Evolutionary conservation across 1,139 yeast species (phyloP).

Genomic region (Suhomyces choctaworum): DNA sequence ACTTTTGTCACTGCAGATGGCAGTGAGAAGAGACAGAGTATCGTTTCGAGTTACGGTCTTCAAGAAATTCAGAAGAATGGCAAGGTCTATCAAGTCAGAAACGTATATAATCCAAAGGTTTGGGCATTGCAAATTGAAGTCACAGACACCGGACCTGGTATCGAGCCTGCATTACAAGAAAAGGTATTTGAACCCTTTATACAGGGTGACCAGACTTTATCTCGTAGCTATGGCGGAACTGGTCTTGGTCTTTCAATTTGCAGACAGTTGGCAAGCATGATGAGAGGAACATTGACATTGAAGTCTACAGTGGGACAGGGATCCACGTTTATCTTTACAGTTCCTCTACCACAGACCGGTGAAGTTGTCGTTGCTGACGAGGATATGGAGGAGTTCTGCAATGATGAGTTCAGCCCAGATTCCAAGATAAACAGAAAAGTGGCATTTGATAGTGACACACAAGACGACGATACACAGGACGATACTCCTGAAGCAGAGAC

Average conservation of each 20-base stretch:
- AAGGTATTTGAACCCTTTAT: constrained; percentile 94
- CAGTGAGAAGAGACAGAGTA: constrained; percentile 3
- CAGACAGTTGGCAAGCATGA: constrained; percentile 83
- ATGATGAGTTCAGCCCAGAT: constrained; percentile 46
- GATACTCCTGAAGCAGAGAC: too few relatives aligned
- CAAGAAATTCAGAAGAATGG: constrained; percentile 29
- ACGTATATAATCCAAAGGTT: constrained; percentile 41
- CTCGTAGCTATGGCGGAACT: constrained; percentile 92
- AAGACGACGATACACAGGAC: constrained; percentile 4
- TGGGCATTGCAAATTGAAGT: constrained; percentile 78
- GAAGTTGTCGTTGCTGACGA: constrained; percentile 48
- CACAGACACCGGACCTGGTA: constrained; percentile 91
- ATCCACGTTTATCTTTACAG: constrained; percentile 73
- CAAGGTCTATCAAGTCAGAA: constrained; percentile 37
- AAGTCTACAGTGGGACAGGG: constrained; percentile 74
- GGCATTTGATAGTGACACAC: constrained; percentile 24
- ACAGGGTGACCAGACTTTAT: constrained; percentile 93
- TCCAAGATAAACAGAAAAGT: constrained; percentile 40
- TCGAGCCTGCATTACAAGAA: constrained; percentile 73
- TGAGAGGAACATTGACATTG: constrained; percentile 78
- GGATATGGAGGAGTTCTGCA: constrained; percentile 43
- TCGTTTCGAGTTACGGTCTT: constrained; percentile 1
- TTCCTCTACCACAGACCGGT: constrained; percentile 74
- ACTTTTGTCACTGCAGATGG: background rate
- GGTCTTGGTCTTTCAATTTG: constrained; percentile 94